phyloP scores from a whole-genome alignment of 352 stramenopile species.

The Globisporangium heterothallicum region DNA sequence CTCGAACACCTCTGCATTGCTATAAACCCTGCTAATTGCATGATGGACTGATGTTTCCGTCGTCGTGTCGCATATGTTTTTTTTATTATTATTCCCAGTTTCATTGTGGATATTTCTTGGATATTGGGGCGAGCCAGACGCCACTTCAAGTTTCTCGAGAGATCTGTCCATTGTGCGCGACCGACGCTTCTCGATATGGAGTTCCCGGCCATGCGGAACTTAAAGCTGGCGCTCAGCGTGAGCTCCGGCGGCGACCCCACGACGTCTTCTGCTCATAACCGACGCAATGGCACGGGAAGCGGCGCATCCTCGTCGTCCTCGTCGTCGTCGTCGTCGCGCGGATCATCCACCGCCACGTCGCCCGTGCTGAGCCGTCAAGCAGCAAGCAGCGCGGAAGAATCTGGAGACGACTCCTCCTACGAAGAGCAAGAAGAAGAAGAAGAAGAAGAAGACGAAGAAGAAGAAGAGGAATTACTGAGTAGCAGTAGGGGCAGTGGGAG shows the following conservation, averaged over 20 bases:
- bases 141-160: constrained; percentile 2
- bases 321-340: background rate
- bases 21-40: background rate
- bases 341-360: background rate
- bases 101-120: background rate
- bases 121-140: constrained; percentile 7
- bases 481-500: constrained; percentile 16
- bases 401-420: background rate
- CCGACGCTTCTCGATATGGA: too few species aligned
- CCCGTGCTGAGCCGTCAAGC: background rate
- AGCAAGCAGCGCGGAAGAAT: background rate
- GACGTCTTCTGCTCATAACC: too few species aligned
- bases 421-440: constrained; percentile 6
- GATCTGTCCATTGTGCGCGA: constrained; percentile 1
- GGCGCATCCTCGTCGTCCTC: background rate
- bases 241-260: constrained; percentile 16
- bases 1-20: too few species aligned
- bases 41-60: background rate
- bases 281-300: too few species aligned
- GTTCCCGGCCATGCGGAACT: constrained; percentile 19
- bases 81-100: too few species aligned
- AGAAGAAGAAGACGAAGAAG: constrained; percentile 17
- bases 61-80: background rate
- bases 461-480: constrained; percentile 15
- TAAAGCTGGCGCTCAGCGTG: constrained; percentile 21